Evolutionary conservation across 768 basidiomycete species (phyloP).

Genomic region (Xerocomus potaroensis): DNA sequence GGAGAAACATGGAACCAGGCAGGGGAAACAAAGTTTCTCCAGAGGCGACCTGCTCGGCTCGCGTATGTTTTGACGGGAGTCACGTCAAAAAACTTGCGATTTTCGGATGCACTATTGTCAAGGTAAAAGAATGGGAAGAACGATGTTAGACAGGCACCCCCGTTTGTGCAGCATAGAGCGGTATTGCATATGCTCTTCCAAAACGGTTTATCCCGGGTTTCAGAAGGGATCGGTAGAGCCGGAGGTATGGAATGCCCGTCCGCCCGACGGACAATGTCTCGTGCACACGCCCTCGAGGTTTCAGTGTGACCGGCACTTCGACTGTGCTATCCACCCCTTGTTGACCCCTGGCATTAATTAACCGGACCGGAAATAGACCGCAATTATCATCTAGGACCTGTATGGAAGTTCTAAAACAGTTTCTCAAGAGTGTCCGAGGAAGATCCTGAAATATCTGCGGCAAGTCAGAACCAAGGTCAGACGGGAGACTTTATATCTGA

Average conservation of each 20-base stretch:
- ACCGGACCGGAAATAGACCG: slow-evolving; percentile 5
- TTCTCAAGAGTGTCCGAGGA: slow-evolving; percentile 1
- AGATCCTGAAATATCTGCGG: neutral
- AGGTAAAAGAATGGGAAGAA: neutral
- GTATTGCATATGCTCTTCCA: neutral
- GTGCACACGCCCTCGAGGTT: slow-evolving; percentile 1
- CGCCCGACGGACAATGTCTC: neutral
- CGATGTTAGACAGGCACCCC: neutral
- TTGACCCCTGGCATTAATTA: neutral
- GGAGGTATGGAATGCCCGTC: slow-evolving; percentile 2
- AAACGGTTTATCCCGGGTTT: slow-evolving; percentile 1
- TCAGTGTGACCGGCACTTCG: slow-evolving; percentile 3
- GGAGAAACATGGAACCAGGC: neutral
- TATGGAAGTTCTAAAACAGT: slow-evolving; percentile 1
- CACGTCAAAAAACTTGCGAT: neutral
- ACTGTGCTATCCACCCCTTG: neutral
- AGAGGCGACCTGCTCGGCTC: neutral
- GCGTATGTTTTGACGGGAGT: neutral
- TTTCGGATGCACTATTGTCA: no score
- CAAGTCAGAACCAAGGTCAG: neutral
- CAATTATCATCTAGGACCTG: neutral
- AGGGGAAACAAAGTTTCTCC: neutral
- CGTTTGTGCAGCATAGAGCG: neutral
- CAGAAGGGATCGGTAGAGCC: neutral
- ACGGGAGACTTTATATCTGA: no score